phyloP scores from a whole-genome alignment of 2,329 filamentous ascomycete species.

The Chaetomium sp. region DNA sequence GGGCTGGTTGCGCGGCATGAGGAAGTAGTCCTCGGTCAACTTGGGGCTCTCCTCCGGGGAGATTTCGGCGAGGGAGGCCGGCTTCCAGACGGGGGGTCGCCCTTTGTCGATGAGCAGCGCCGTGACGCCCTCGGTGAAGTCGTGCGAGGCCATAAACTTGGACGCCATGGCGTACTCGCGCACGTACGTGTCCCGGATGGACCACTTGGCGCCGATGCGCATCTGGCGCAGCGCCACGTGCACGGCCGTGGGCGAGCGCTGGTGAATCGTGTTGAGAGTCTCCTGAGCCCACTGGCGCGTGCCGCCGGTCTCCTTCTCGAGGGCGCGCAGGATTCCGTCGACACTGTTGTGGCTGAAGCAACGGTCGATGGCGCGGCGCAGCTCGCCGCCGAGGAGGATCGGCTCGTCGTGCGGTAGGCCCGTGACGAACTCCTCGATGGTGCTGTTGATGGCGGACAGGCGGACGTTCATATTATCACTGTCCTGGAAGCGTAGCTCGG shows the following conservation, averaged over 20 bases:
- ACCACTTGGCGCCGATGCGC: conserved; percentile 73
- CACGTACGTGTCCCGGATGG: conserved; percentile 81
- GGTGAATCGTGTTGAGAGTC: conserved; percentile 72
- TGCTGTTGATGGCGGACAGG: conserved; percentile 74
- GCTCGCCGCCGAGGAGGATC: conserved; percentile 65
- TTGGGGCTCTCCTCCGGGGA: conserved; percentile 47
- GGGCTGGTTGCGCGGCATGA: conserved; percentile 53
- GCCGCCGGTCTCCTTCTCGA: conserved; percentile 58
- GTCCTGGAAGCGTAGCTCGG: conserved; percentile 87
- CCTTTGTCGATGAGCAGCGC: conserved; percentile 77
- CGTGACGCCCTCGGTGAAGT: conserved; percentile 91
- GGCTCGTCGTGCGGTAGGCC: conserved; percentile 77
- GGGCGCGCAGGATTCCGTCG: conserved; percentile 68
- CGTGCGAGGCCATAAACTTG: conserved; percentile 86
- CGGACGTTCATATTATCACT: conserved; percentile 64
- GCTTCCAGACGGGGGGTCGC: conserved; percentile 71
- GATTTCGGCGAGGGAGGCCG: conserved; percentile 70
- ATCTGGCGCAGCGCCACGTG: conserved; percentile 84
- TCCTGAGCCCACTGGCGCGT: conserved; percentile 75
- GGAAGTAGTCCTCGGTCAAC: conserved; percentile 66
- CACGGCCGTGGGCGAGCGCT: conserved; percentile 83
- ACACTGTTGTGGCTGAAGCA: conserved; percentile 72
- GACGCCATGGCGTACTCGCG: conserved; percentile 82
- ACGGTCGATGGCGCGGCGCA: conserved; percentile 81
- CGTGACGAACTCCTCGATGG: conserved; percentile 88